Evolutionary conservation across 768 basidiomycete species (phyloP).

Genomic region (Pisolithus microcarpus): DNA sequence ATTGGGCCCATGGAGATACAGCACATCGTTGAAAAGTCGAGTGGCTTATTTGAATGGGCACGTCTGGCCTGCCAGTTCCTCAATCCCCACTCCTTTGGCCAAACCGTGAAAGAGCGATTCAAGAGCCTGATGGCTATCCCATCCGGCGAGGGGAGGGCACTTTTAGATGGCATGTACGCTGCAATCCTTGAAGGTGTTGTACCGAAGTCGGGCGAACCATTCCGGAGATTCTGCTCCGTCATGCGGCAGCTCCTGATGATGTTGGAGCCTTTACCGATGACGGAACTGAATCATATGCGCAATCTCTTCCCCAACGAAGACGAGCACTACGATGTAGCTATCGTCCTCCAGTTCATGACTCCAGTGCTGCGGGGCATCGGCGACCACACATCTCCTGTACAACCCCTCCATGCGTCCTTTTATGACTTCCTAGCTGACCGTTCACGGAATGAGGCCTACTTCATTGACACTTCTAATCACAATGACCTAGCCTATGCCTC

Average conservation of each 20-base stretch:
- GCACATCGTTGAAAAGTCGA: neutral
- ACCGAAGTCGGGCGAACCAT: neutral
- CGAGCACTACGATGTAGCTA: neutral
- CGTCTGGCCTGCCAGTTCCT: neutral
- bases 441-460: slow-evolving; percentile 8
- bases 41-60: neutral
- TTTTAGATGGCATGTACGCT: neutral
- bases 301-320: neutral
- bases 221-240: neutral
- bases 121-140: neutral
- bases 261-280: slow-evolving; percentile 2
- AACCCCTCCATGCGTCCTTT: slow-evolving; percentile 24
- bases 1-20: neutral
- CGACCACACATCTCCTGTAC: slow-evolving; percentile 2
- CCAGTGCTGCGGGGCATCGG: slow-evolving; percentile 7
- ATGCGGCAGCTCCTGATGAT: neutral
- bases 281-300: neutral
- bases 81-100: neutral
- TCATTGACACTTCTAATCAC: slow-evolving; percentile 6
- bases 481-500: slow-evolving; percentile 17
- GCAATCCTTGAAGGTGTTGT: neutral
- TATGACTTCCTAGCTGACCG: slow-evolving; percentile 18
- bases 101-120: neutral
- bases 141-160: neutral
- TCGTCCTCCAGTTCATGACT: neutral